phyloP scores from a whole-genome alignment of 176 grass and related monocot species.

The Cenchrus purpureus region DNA sequence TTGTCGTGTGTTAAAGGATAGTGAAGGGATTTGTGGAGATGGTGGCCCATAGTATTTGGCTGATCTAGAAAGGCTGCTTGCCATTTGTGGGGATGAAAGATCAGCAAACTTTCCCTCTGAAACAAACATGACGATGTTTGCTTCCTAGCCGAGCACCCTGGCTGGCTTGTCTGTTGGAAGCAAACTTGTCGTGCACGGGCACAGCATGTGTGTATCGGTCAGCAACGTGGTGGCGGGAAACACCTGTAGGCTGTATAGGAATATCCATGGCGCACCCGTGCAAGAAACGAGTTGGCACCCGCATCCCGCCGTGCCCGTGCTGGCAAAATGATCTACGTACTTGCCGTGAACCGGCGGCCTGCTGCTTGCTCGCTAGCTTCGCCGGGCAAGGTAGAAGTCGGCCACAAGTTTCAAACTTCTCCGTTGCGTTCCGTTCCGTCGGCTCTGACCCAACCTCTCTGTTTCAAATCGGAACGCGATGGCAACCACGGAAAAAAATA shows the following conservation, averaged over 20 bases:
- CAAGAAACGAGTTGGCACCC: conserved; percentile 14
- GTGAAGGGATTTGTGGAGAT: not conserved
- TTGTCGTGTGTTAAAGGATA: not conserved
- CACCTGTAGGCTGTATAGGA: conserved; percentile 33
- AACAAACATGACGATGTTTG: not conserved
- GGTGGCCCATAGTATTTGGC: not conserved
- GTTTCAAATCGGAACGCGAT: too few relatives aligned
- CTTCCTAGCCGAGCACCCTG: not conserved
- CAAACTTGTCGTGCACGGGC: not conserved
- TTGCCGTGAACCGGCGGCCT: conserved; percentile 38
- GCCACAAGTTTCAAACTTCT: conserved; percentile 5
- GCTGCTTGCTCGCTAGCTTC: conserved; percentile 6
- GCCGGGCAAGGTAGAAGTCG: conserved; percentile 31
- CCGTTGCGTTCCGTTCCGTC: not conserved
- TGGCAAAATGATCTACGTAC: not conserved
- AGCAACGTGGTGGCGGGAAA: not conserved
- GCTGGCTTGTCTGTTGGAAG: not conserved
- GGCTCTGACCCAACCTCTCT: not conserved
- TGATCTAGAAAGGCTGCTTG: not conserved
- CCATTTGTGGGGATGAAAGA: not conserved
- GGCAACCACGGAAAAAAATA: too few relatives aligned
- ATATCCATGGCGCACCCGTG: conserved; percentile 33
- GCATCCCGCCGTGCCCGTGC: not conserved
- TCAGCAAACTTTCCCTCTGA: not conserved
- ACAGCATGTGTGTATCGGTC: not conserved